These are phyloP conservation scores for Cucurbitaria berberidis DNA, from an alignment of 2,329 filamentous ascomycete genomes.

Conservation along the genomic window DNA sequence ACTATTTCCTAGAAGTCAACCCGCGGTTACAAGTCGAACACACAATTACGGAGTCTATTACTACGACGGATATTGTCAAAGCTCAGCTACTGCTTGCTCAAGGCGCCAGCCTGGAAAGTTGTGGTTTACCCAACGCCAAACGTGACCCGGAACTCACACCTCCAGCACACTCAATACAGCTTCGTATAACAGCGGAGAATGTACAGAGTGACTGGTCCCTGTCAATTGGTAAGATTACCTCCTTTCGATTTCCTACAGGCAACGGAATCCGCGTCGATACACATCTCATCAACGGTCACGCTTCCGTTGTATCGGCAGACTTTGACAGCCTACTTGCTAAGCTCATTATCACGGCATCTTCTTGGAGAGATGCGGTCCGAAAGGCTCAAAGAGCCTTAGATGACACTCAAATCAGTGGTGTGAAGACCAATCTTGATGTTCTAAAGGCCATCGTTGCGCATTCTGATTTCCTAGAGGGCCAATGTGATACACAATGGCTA, in stretches of 20 bases:
- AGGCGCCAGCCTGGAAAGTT: conserved; percentile 51
- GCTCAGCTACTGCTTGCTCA: conserved; percentile 62
- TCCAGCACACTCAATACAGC: conserved; percentile 58
- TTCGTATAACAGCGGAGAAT: conserved; percentile 65
- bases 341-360: conserved; percentile 61
- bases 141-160: conserved; percentile 48
- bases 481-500: conserved; percentile 65
- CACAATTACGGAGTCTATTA: conserved; percentile 65
- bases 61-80: conserved; percentile 61
- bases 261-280: conserved; percentile 66
- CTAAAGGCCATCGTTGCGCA: conserved; percentile 61
- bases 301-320: conserved; percentile 58
- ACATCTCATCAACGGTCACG: conserved; percentile 54
- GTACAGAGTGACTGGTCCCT: conserved; percentile 60
- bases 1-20: conserved; percentile 67
- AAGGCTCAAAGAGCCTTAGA: conserved; percentile 63
- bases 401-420: conserved; percentile 62
- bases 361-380: conserved; percentile 58
- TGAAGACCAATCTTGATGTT: conserved; percentile 64
- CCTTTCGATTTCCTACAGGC: conserved; percentile 62
- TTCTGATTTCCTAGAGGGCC: conserved; percentile 56
- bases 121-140: conserved; percentile 36
- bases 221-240: conserved; percentile 65
- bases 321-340: conserved; percentile 68
- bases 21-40: conserved; percentile 68